A percentile compares a stretch with the other conserved stretches of the same genome.
Evolutionary conservation across 805 yeast species (phyloP).

Genomic region (Kuraishia cidri): DNA sequence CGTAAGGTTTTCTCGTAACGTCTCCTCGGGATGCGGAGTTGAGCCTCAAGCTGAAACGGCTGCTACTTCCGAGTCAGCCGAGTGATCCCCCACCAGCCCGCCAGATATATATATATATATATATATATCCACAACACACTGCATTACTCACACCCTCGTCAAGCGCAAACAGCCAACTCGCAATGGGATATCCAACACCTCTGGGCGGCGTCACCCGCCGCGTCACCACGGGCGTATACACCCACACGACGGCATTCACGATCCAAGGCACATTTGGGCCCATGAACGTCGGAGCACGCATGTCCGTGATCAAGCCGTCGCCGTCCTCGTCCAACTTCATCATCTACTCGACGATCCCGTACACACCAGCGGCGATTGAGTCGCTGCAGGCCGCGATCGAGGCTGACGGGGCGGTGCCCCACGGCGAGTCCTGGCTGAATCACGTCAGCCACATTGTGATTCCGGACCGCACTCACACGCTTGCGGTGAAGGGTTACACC

Average conservation of each 20-base stretch:
- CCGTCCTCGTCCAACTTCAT: slow-evolving; percentile 22
- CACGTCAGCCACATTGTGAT: slow-evolving; percentile 42
- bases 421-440: no score
- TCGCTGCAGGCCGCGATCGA: slow-evolving; percentile 22
- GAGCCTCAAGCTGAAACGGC: no score
- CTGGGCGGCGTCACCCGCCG: slow-evolving; percentile 29
- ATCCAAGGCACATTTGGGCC: slow-evolving; percentile 14
- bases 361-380: slow-evolving; percentile 32
- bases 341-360: slow-evolving; percentile 55
- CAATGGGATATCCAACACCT: slow-evolving; percentile 30
- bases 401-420: no score
- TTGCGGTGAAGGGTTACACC: slow-evolving; percentile 50
- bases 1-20: no score
- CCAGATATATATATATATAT: no score
- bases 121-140: no score
- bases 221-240: slow-evolving; percentile 18
- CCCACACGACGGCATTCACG: slow-evolving; percentile 25
- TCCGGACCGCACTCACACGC: slow-evolving; percentile 58
- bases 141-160: no score
- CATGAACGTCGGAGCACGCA: slow-evolving; percentile 27
- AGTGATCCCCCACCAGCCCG: no score
- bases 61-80: no score
- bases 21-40: no score
- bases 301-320: slow-evolving; percentile 22
- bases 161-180: no score